A percentile compares a stretch with the other conserved stretches of the same genome.
Evolutionary conservation across 257 asterid species (phyloP).

Genomic region (Solanum tarapatanum): DNA sequence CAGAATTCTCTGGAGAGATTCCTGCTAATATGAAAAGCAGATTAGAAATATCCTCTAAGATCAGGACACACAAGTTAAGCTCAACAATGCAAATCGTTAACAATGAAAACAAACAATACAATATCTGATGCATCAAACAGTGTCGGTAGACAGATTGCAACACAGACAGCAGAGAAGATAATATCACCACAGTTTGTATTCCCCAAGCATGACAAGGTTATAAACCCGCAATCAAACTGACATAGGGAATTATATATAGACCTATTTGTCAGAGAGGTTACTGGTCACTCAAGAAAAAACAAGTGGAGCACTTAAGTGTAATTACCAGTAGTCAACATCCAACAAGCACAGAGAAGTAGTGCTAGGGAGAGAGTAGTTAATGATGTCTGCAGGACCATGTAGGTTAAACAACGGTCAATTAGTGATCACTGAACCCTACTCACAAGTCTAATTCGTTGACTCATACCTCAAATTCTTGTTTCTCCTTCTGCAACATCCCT

Average conservation of each 20-base stretch:
- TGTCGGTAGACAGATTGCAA: neutral
- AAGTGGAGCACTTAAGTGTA: neutral
- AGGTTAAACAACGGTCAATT: neutral
- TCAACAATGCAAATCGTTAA: neutral
- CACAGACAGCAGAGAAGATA: neutral
- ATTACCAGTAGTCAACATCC: neutral
- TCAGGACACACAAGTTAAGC: neutral
- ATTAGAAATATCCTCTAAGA: conserved; percentile 2
- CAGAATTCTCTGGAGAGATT: conserved; percentile 39
- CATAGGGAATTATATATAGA: neutral
- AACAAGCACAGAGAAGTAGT: neutral
- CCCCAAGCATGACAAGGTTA: neutral
- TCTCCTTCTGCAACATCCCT: conserved; percentile 69
- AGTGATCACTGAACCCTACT: neutral
- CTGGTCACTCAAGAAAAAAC: neutral
- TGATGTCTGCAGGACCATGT: neutral
- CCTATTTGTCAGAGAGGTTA: neutral
- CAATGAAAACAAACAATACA: neutral
- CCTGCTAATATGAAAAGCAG: conserved; percentile 38
- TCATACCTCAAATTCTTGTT: conserved; percentile 70
- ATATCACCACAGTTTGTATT: neutral
- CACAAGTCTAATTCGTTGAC: conserved; percentile 1
- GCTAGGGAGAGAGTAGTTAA: neutral
- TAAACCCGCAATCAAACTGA: neutral
- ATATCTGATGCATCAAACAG: neutral